Evolutionary conservation across 495 filamentous ascomycete genomes (phyloP).

Genomic region (Xylaria telfairii): DNA sequence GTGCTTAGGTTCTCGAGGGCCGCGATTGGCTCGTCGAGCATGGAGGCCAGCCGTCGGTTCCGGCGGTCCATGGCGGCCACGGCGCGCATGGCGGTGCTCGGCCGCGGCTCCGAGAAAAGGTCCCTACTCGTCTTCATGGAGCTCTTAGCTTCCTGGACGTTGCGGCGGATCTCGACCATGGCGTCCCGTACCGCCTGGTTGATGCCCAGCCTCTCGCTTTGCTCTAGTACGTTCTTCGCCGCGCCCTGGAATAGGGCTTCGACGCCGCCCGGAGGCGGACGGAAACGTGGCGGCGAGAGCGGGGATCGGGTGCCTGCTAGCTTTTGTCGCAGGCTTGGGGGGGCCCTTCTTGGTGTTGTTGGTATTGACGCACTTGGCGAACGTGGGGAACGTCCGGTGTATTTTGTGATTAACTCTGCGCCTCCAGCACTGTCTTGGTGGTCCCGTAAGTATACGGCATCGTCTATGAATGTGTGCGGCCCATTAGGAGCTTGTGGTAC

Average conservation of each 20-base stretch:
- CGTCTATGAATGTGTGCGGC: conserved; percentile 80
- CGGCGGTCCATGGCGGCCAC: conserved; percentile 65
- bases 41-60: conserved; percentile 72
- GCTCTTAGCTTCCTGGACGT: conserved; percentile 53
- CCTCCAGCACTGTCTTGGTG: conserved; percentile 78
- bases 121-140: conserved; percentile 38
- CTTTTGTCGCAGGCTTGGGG: conserved; percentile 31
- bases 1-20: conserved; percentile 63
- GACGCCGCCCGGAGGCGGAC: conserved; percentile 67
- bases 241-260: conserved; percentile 86
- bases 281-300: conserved; percentile 63
- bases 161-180: conserved; percentile 73
- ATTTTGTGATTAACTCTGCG: conserved; percentile 77
- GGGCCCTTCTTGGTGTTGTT: conserved; percentile 33
- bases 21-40: conserved; percentile 73
- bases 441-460: conserved; percentile 83
- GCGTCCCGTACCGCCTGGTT: conserved; percentile 91
- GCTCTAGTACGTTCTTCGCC: conserved; percentile 79
- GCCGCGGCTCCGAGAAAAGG: conserved; percentile 37
- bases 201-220: conserved; percentile 85
- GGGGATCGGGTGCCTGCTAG: conserved; percentile 52
- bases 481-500: conserved; percentile 65
- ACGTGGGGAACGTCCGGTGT: conserved; percentile 72
- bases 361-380: conserved; percentile 44
- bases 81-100: conserved; percentile 35